A percentile compares a stretch with the other conserved stretches of the same genome.
Evolutionary conservation across 495 filamentous ascomycete genomes (phyloP).

Genomic region (Delitschia confertaspora): DNA sequence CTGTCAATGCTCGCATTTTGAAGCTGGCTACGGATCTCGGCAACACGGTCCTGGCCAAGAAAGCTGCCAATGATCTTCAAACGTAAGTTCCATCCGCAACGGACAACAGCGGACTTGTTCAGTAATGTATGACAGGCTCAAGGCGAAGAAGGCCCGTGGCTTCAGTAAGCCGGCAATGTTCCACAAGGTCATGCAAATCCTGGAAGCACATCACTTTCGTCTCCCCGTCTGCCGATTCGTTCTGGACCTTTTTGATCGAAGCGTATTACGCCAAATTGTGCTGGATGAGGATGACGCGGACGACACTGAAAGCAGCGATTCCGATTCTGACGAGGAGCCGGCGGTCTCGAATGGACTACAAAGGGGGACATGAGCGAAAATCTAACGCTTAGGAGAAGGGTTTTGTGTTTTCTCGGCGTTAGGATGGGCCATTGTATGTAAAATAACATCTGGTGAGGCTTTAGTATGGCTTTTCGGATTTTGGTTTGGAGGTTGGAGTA

Average conservation of each 20-base stretch:
- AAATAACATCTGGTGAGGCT: too few species aligned
- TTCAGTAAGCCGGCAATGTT: conserved; percentile 74
- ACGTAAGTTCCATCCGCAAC: conserved; percentile 34
- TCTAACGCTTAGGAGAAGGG: background rate
- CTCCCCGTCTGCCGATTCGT: conserved; percentile 77
- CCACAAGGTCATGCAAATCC: conserved; percentile 67
- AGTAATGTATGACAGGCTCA: conserved; percentile 42
- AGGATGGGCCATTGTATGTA: too few species aligned
- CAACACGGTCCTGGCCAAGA: conserved; percentile 77
- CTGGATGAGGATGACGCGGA: conserved; percentile 47
- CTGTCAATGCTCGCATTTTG: conserved; percentile 62
- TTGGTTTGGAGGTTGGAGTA: too few species aligned
- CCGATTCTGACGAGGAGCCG: conserved; percentile 13
- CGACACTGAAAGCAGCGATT: conserved; percentile 14
- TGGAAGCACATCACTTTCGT: conserved; percentile 88
- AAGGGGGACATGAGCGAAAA: background rate
- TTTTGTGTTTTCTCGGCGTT: conserved; percentile 8
- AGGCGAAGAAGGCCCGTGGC: conserved; percentile 54
- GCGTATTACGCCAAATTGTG: conserved; percentile 72
- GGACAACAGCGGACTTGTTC: background rate
- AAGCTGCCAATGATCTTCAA: conserved; percentile 63
- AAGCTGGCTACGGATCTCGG: conserved; percentile 76
- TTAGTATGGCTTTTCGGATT: too few species aligned
- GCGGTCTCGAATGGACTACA: conserved; percentile 8
- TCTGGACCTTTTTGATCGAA: conserved; percentile 87